Base-by-base conservation (phyloP, 805 yeast genomes). In the Sugiyamaella smithiae region DNA sequence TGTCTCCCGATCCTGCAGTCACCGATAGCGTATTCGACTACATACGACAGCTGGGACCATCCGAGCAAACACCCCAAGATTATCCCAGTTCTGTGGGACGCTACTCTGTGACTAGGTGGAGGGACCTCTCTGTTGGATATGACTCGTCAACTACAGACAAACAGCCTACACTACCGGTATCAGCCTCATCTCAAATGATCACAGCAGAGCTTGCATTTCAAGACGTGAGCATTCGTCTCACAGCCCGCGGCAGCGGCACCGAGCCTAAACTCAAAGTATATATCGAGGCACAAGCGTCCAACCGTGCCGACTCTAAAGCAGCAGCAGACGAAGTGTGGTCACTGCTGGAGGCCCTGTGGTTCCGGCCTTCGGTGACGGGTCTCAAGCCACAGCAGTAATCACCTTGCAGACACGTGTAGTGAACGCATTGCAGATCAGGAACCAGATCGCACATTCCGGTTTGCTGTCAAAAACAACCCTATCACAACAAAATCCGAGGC, bases 211-310 rank as follows among this genome's bases (percentile, higher is more conserved):
- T 88, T 19, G 20, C 45, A 26, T 51, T 54, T 12, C 52, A 45
- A 5, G 65, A 59, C 1, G 77, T 72, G 36, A 55, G 54, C 17
- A 81, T 88, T 1, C 69, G 95, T 29, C 82, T 90, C 61, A 90
- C 98, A 0, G 81, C 87, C 43, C 75, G 99, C 46, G 97, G 97
- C 0, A 88, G 96, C 2, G 99, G 99, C 8, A 91, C 99, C 0
- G 99, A 91, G 65, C 97, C 97, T 2, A 91, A 91, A 64, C 71
- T 91, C 54, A 91, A 91, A 65, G 86, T 91, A 0, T 91, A 91
- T 67, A 82, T 91, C 28, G 99, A 91, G 62, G 93, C 95, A 0
- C 66, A 67, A 36, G 75, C 88, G 0, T 43, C 53, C 0, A 64
- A 70, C 6, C 85, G 76, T 38, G 60, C 51, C 0, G 61, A 65